Evolutionary conservation across 139 green algal genomes (phyloP), one percentile per base, ranked within the genome.

Genomic region (Chlamydomonas sp.): DNA sequence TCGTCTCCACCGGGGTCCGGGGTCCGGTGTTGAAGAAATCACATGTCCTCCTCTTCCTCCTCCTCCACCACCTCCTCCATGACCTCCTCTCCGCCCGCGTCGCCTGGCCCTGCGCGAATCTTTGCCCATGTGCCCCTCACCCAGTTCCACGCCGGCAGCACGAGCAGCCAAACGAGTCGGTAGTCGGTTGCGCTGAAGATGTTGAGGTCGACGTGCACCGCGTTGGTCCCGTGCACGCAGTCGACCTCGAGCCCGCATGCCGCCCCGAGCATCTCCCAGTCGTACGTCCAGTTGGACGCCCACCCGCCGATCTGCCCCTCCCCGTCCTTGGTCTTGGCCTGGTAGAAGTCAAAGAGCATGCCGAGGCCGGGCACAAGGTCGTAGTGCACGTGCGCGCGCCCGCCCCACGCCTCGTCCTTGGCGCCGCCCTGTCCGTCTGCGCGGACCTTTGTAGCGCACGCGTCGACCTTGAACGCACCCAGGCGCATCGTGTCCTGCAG

Each of bases 261-360:
- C 1, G 60, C 49, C 0, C 72, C 77, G 28, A 73, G 37, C 35
- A 72, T n/a, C 37, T 73, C 63, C 58, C 70, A 83, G 64, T 83
- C 77, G 37, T 84, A 84, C 0, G 62, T 76, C 5, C 82, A 63
- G 54, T 75, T 76, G 24, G 75, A 49, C n/a, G 74, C 81, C 66
- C 68, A 79, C 37, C 81, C 77, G 22, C 71, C 61, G 50, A 78
- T 35, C 8, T 67, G 37, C 4, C 10, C 13, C 3, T 69, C 70
- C 2, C 22, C n/a, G 34, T 76, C 64, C 71, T 77, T 72, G 24
- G 72, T 82, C 59, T 73, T 75, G 75, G 82, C 62, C 63, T 83
- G 77, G 49, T 82, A 81, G 64, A 76, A 83, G 62, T 87, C 81
- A 36, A 83, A 71, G 48, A 79, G 71, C 61, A 84, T 76, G 65